These are phyloP conservation scores for Scleroderma bovista DNA, from an alignment of 768 basidiomycete species.

Conservation along the genomic window DNA sequence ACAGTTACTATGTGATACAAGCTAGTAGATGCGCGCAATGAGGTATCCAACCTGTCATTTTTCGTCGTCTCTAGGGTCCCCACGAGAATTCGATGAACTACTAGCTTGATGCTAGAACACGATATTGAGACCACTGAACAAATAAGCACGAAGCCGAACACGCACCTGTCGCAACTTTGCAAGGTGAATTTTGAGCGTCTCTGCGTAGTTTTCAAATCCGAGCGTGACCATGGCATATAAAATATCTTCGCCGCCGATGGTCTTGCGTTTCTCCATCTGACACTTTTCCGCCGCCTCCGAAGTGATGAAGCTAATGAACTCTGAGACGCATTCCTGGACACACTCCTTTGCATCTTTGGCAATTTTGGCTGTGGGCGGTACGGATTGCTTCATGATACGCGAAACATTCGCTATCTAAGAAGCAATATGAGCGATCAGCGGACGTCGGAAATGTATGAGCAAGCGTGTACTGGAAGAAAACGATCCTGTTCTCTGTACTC, in stretches of 20 bases:
- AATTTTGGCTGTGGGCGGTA: conserved; percentile 90
- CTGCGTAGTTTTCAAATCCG: conserved; percentile 93
- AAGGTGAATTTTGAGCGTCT: conserved; percentile 88
- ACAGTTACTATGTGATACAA: conserved; percentile 7
- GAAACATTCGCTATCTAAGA: conserved; percentile 94
- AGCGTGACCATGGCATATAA: conserved; percentile 89
- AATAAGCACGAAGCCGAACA: background rate
- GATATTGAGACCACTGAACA: background rate
- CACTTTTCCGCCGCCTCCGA: conserved; percentile 96
- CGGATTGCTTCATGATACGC: conserved; percentile 91
- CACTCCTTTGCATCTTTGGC: conserved; percentile 98
- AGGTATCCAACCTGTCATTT: background rate
- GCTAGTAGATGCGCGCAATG: background rate
- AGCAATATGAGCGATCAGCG: background rate
- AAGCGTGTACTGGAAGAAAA: conserved; percentile 68
- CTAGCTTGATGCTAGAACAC: conserved; percentile 22
- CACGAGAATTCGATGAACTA: conserved; percentile 20
- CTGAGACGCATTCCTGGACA: conserved; percentile 96
- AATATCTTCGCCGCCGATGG: conserved; percentile 96
- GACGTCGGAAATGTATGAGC: background rate
- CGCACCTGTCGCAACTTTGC: conserved; percentile 81
- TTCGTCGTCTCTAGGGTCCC: conserved; percentile 18
- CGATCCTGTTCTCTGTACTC: conserved; percentile 95
- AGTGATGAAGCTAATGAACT: conserved; percentile 98
- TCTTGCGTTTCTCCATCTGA: conserved; percentile 92